Percentiles rank a stretch among this genome's conserved stretches.
Conservation (phyloP, 176 grass and related monocot species). For the Triticum dicoccoides region DNA sequence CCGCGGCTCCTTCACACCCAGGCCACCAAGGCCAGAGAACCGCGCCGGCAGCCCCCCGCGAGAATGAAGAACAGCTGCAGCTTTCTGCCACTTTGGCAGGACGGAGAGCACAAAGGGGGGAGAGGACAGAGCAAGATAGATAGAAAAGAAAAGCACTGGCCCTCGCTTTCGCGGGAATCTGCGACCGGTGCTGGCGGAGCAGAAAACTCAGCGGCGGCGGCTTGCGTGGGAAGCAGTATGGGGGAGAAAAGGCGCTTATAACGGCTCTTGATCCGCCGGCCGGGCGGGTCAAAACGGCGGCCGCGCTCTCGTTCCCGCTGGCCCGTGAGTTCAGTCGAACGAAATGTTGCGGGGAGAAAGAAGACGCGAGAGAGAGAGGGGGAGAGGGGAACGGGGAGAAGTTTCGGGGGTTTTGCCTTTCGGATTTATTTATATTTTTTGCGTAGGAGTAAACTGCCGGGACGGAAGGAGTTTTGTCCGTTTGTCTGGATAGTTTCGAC, state of each 20-base stretch:
- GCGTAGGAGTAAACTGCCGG: background rate
- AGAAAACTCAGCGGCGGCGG: constrained; percentile 1
- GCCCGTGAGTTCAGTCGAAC: background rate
- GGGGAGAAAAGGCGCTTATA: constrained; percentile 15
- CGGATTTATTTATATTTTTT: background rate
- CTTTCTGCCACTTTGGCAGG: background rate
- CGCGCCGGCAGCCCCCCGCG: background rate
- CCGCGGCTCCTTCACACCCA: constrained; percentile 30
- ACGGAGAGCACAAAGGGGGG: constrained; percentile 22
- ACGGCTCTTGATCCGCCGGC: background rate
- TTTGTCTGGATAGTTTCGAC: background rate
- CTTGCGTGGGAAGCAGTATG: constrained; percentile 25
- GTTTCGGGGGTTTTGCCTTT: background rate
- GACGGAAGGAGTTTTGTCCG: background rate
- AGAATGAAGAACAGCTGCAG: constrained; percentile 3
- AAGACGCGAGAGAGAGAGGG: background rate
- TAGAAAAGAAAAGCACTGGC: background rate
- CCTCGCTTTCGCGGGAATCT: constrained; percentile 35
- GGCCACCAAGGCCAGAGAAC: background rate
- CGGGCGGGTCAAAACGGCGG: constrained; percentile 33
- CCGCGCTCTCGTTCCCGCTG: background rate
- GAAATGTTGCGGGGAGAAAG: background rate
- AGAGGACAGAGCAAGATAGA: background rate
- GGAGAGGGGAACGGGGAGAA: background rate
- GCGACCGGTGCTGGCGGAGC: constrained; percentile 16